phyloP scores from a whole-genome alignment of 257 asterid genomes.

The Petunia axillaris region DNA sequence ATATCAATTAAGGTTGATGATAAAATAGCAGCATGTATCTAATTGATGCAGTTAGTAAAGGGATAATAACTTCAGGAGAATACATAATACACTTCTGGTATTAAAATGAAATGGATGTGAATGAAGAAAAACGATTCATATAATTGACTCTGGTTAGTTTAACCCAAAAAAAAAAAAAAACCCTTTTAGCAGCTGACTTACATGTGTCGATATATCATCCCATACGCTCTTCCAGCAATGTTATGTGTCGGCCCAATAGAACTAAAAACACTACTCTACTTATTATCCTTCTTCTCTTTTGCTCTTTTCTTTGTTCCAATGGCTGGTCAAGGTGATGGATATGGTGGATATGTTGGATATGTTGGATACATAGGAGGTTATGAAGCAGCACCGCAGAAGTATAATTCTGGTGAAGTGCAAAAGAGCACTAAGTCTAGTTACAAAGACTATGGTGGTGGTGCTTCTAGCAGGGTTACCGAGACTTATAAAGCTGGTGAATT shows the following conservation, averaged over 20 bases:
- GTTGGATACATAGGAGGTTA: too few species aligned
- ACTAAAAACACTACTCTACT: not conserved
- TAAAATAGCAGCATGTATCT: too few species aligned
- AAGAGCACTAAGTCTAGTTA: conserved; percentile 21
- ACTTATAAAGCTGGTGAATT: conserved; percentile 21
- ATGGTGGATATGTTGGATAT: not conserved
- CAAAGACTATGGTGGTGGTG: conserved; percentile 25
- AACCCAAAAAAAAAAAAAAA: not conserved
- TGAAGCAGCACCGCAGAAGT: not conserved
- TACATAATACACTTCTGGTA: too few species aligned
- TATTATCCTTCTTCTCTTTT: too few species aligned
- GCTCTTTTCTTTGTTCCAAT: not conserved
- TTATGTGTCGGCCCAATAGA: not conserved
- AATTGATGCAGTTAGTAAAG: too few species aligned
- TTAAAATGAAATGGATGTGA: too few species aligned
- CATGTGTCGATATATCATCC: not conserved
- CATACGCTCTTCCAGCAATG: not conserved
- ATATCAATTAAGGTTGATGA: too few species aligned
- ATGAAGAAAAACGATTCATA: too few species aligned
- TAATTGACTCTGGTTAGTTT: too few species aligned
- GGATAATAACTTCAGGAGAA: too few species aligned
- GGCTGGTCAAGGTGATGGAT: not conserved
- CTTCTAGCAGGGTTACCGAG: conserved; percentile 6
- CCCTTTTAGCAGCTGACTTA: not conserved
- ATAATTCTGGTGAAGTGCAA: conserved; percentile 11